Conservation (phyloP, 1,284 basidiomycete species). For the Pseudomicrostroma phylloplanum region DNA sequence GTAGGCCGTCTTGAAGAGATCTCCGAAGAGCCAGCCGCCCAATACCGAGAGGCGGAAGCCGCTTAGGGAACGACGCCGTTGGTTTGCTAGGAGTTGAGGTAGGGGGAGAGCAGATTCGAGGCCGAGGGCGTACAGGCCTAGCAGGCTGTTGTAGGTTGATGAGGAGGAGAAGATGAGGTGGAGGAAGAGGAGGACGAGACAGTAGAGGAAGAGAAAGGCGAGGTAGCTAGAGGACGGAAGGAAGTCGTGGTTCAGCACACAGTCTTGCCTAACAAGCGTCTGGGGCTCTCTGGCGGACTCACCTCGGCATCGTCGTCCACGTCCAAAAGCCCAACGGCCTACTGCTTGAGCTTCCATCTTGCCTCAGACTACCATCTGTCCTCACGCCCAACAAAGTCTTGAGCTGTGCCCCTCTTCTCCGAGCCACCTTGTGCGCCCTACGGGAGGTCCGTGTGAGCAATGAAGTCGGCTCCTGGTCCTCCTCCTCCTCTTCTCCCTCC, state of each 20-base stretch:
- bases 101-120: constrained; percentile 53
- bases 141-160: constrained; percentile 60
- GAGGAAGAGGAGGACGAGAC: constrained; percentile 51
- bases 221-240: constrained; percentile 57
- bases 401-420: constrained; percentile 1
- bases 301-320: constrained; percentile 64
- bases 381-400: constrained; percentile 9
- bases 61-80: constrained; percentile 71
- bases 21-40: constrained; percentile 53
- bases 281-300: neutral
- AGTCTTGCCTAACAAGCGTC: no score
- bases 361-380: constrained; percentile 2
- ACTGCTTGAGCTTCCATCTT: constrained; percentile 10
- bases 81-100: constrained; percentile 47
- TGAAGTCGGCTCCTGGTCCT: neutral
- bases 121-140: constrained; percentile 68
- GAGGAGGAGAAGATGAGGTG: constrained; percentile 53
- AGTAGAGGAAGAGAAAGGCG: constrained; percentile 71
- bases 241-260: no score
- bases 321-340: constrained; percentile 76
- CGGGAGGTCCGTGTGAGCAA: neutral
- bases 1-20: constrained; percentile 50
- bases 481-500: constrained; percentile 9
- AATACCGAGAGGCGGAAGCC: constrained; percentile 76
- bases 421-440: neutral